These are phyloP conservation scores for Backusella australiensis DNA, from an alignment of 192 early-diverging fungal species.

Conservation along the genomic window DNA sequence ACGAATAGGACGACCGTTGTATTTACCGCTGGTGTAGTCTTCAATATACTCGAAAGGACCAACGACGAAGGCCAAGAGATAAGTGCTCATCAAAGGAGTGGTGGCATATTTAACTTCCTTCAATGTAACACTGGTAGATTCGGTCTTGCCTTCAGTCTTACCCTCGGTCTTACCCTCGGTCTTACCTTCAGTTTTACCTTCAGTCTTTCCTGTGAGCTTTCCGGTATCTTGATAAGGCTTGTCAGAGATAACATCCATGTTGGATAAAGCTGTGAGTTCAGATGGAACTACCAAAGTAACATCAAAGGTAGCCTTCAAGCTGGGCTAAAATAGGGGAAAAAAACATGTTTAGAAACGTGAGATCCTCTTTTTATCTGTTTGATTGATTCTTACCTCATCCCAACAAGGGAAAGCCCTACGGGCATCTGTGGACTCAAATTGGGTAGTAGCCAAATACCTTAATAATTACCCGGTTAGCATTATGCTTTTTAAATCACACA, in stretches of 20 bases:
- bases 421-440: slow-evolving; percentile 93
- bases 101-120: slow-evolving; percentile 87
- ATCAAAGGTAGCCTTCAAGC: slow-evolving; percentile 93
- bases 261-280: slow-evolving; percentile 82
- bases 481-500: slow-evolving; percentile 26
- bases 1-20: slow-evolving; percentile 68
- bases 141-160: slow-evolving; percentile 16
- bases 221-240: slow-evolving; percentile 39
- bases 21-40: slow-evolving; percentile 60
- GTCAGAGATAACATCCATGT: slow-evolving; percentile 84
- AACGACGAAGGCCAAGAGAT: slow-evolving; percentile 88
- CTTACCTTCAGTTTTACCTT: slow-evolving; percentile 42
- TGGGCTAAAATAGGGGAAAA: slow-evolving; percentile 49
- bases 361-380: not conserved
- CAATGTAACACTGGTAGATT: slow-evolving; percentile 20
- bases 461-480: not conserved
- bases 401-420: slow-evolving; percentile 94
- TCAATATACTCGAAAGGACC: slow-evolving; percentile 95
- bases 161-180: slow-evolving; percentile 16
- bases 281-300: slow-evolving; percentile 78
- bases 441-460: slow-evolving; percentile 75
- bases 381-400: slow-evolving; percentile 67
- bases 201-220: slow-evolving; percentile 24
- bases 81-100: slow-evolving; percentile 95
- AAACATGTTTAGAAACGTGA: not conserved